Base-by-base conservation (phyloP, 768 basidiomycete species). In the Hypsizygus marmoreus region DNA sequence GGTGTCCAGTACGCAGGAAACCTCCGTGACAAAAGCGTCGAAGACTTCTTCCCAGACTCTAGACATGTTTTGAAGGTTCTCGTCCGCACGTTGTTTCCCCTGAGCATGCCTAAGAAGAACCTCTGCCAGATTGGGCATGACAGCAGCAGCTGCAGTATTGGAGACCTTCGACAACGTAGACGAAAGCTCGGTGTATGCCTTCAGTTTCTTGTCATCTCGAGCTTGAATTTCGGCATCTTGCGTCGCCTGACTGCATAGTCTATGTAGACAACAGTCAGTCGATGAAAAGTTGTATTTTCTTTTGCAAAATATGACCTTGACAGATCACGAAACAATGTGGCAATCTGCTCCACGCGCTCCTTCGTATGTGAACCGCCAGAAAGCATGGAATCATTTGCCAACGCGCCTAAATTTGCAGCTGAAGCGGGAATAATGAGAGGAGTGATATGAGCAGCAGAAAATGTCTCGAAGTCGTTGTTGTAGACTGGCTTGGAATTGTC, bases 181-280 rank as follows among this genome's bases (percentile, higher is more conserved):
- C 6, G 77, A 77, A 37, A 82, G 64, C 25, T 75, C 71, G 2
- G 69, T 76, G 47, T 76, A 81, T 2, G 74, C 75, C 47, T 73
- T 67, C 29, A 75, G 51, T 55, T 76, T 80, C 40, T 69, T 65
- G 48, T 72, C 75, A 52, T 78, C 78, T 45, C 61, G 67, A 32
- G 71, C 68, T 29, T 75, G 65, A 35, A 62, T 61, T 43, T 68
- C 71, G 13, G 65, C 64, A 42, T 77, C 67, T 59, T 72, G 69
- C 40, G 75, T 67, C 36, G 73, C 64, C 54, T 76, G 63, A 35
- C 69, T 72, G 20, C 76, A 75, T 20, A 79, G 53, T 53, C 80
- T 81, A 41, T 17, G 33, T 12, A 30, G 26, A 10, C 11, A 49
- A 24, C 31, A 30, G 33, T 9, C 19, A 19, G 17, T 31, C 25